Percentiles rank a stretch among this genome's conserved stretches.
phyloP scores from a whole-genome alignment of 2,329 filamentous ascomycete species.

The Dothistroma septosporum region DNA sequence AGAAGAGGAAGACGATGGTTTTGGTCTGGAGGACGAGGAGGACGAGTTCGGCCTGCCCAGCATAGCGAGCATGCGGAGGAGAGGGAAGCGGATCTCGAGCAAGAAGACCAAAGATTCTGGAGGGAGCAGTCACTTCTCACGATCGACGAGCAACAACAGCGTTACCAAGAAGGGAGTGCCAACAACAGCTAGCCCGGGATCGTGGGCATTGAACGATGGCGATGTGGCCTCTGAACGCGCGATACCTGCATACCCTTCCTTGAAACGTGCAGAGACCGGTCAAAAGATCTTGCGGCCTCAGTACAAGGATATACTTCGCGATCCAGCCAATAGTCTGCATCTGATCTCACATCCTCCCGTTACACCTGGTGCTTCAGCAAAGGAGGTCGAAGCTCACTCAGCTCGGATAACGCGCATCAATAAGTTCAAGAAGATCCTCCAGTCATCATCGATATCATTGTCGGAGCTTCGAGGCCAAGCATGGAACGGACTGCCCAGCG shows the following conservation, averaged over 20 bases:
- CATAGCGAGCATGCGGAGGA: conserved; percentile 83
- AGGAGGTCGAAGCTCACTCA: conserved; percentile 80
- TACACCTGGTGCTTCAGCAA: conserved; percentile 68
- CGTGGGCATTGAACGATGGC: conserved; percentile 72
- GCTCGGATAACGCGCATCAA: conserved; percentile 91
- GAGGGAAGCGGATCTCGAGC: conserved; percentile 49
- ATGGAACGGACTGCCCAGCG: conserved; percentile 91
- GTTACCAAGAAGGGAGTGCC: conserved; percentile 7
- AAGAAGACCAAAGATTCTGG: conserved; percentile 46
- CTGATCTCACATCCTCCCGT: conserved; percentile 82
- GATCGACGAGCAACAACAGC: conserved; percentile 21
- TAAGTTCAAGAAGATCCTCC: conserved; percentile 94
- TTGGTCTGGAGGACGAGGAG: conserved; percentile 79
- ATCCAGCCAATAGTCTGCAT: conserved; percentile 89
- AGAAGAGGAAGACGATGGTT: conserved; percentile 65
- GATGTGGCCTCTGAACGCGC: conserved; percentile 85
- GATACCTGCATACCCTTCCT: conserved; percentile 74
- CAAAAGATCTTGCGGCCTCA: conserved; percentile 88
- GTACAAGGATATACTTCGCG: conserved; percentile 86
- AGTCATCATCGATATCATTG: conserved; percentile 83
- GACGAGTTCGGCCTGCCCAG: conserved; percentile 95
- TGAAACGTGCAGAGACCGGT: conserved; percentile 76
- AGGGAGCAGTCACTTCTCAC: conserved; percentile 20
- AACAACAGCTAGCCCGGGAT: conserved; percentile 16
- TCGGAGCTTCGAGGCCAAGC: conserved; percentile 78